Evolutionary conservation across 257 asterid species (phyloP).

Genomic region (Solanum tarapatanum): DNA sequence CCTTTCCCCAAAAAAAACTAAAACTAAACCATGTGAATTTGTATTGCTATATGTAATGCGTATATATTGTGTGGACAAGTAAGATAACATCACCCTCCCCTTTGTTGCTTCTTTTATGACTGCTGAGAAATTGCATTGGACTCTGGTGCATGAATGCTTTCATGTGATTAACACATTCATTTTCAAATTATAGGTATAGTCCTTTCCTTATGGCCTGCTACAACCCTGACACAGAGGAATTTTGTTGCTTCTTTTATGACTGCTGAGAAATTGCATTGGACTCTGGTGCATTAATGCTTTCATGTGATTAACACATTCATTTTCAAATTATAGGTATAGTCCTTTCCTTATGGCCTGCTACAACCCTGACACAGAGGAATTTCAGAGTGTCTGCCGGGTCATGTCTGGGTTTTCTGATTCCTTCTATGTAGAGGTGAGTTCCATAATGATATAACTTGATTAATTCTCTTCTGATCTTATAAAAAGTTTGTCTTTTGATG

Average conservation of each 20-base stretch:
- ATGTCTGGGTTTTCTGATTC: conserved; percentile 91
- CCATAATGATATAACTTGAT: not conserved
- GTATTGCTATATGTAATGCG: not conserved
- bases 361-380: conserved; percentile 78
- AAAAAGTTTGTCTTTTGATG: not conserved
- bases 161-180: not conserved
- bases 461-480: not conserved
- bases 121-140: not conserved
- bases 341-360: conserved; percentile 90
- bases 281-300: not conserved
- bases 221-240: conserved; percentile 55
- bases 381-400: conserved; percentile 86
- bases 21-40: not conserved
- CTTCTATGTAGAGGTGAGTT: conserved; percentile 58
- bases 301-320: not conserved
- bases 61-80: not conserved
- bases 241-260: not conserved
- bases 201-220: conserved; percentile 90
- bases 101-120: not conserved
- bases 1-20: not conserved
- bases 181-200: conserved; percentile 56
- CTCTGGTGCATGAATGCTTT: not conserved
- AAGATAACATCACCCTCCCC: not conserved
- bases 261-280: not conserved
- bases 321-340: conserved; percentile 56